Conservation (phyloP, 768 basidiomycete genomes). For the Russula abietina region DNA sequence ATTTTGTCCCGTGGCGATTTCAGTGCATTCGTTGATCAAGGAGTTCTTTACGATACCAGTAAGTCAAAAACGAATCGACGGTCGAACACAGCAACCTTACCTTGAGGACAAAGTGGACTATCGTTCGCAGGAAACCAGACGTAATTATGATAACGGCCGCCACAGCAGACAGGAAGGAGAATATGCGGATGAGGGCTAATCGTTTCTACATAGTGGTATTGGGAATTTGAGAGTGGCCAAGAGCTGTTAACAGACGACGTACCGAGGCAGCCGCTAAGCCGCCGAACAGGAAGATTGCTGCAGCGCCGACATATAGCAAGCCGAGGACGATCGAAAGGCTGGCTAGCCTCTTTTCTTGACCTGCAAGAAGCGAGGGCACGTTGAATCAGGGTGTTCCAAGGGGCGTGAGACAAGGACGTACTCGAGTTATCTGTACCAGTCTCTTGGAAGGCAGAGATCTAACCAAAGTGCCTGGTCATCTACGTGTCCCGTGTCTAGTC, state of each 20-base stretch:
- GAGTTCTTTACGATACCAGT: slow-evolving; percentile 38
- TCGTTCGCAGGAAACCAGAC: slow-evolving; percentile 46
- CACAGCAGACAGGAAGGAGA: slow-evolving; percentile 45
- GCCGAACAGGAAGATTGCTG: slow-evolving; percentile 52
- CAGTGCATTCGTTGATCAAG: slow-evolving; percentile 51
- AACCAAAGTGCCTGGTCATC: neutral
- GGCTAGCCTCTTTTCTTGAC: slow-evolving; percentile 40
- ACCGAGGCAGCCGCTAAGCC: slow-evolving; percentile 47
- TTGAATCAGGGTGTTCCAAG: neutral
- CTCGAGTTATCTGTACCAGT: slow-evolving; percentile 43
- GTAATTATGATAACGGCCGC: slow-evolving; percentile 46
- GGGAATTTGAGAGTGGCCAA: neutral
- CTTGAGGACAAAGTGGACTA: slow-evolving; percentile 67
- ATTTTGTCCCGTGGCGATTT: slow-evolving; percentile 34
- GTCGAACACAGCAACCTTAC: slow-evolving; percentile 31
- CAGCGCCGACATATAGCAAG: slow-evolving; percentile 45
- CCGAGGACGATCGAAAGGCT: slow-evolving; percentile 57
- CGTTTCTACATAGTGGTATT: slow-evolving; percentile 43
- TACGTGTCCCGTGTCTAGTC: neutral
- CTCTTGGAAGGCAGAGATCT: slow-evolving; percentile 62
- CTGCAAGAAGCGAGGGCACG: slow-evolving; percentile 30
- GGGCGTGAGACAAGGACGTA: slow-evolving; percentile 32
- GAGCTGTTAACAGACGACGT: slow-evolving; percentile 27
- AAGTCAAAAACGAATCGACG: neutral
- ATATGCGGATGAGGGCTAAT: slow-evolving; percentile 45